Conservation (phyloP, 225 moss, liverwort and hornwort genomes). For the Anthoceros angustus region DNA sequence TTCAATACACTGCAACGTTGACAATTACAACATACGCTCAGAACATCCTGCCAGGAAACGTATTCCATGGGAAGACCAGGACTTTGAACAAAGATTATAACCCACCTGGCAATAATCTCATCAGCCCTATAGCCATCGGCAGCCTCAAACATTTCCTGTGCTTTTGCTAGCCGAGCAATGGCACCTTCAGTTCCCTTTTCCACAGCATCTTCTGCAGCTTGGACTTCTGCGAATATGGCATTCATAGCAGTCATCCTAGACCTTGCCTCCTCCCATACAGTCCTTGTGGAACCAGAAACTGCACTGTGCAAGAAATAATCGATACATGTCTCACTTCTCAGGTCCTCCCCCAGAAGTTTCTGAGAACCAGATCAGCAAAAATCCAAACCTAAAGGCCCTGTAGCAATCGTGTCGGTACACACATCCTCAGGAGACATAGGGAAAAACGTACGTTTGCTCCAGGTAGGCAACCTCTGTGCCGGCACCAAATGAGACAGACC, state of each 20-base stretch:
- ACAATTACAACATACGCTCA: neutral
- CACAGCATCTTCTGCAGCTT: conserved; percentile 55
- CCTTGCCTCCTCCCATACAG: conserved; percentile 86
- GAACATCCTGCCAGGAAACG: no score
- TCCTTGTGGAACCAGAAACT: conserved; percentile 78
- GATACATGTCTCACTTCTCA: neutral
- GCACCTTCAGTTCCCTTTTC: conserved; percentile 49
- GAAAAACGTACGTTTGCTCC: conserved; percentile 73
- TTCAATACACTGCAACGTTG: conserved; percentile 53
- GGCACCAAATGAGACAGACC: conserved; percentile 46
- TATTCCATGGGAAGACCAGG: neutral
- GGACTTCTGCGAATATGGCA: conserved; percentile 49
- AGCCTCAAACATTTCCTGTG: conserved; percentile 88
- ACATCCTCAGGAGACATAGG: neutral
- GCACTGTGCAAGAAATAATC: conserved; percentile 32
- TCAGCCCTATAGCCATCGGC: conserved; percentile 88
- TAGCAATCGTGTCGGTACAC: neutral
- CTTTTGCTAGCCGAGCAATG: conserved; percentile 52
- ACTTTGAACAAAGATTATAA: neutral
- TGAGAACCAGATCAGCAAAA: neutral
- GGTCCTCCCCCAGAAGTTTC: neutral
- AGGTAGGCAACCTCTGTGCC: conserved; percentile 86
- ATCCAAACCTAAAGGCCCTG: neutral
- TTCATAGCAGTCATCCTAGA: conserved; percentile 91
- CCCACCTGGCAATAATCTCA: conserved; percentile 85